Evolutionary conservation across 2,329 filamentous ascomycete genomes (phyloP).

Genomic region (Pseudogymnoascus sp.): DNA sequence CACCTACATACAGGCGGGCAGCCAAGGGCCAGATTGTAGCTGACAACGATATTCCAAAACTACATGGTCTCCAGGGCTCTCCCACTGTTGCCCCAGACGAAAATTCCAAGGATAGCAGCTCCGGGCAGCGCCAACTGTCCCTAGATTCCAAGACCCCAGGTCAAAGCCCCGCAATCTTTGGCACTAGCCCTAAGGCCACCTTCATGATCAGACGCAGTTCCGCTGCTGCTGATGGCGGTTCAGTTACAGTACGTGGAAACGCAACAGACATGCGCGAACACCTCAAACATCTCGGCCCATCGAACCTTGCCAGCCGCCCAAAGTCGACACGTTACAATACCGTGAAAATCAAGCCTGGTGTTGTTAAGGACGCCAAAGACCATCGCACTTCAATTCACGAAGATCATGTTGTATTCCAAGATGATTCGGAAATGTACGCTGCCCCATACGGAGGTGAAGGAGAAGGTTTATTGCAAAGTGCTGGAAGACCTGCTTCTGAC

Average conservation of each 20-base stretch:
- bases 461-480: slow-evolving; percentile 43
- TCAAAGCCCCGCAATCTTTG: slow-evolving; percentile 15
- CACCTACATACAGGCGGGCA: slow-evolving; percentile 28
- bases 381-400: slow-evolving; percentile 2
- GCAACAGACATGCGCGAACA: slow-evolving; percentile 55
- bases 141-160: slow-evolving; percentile 1
- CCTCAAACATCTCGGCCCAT: slow-evolving; percentile 57
- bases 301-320: slow-evolving; percentile 57
- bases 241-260: slow-evolving; percentile 50
- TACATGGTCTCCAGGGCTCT: slow-evolving; percentile 15
- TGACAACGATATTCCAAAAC: slow-evolving; percentile 32
- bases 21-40: slow-evolving; percentile 43
- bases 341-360: slow-evolving; percentile 56
- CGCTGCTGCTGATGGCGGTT: slow-evolving; percentile 44
- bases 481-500: slow-evolving; percentile 52
- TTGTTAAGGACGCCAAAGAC: slow-evolving; percentile 12
- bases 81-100: slow-evolving; percentile 6
- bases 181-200: slow-evolving; percentile 37
- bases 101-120: slow-evolving; percentile 27
- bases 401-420: slow-evolving; percentile 4
- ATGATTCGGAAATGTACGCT: slow-evolving; percentile 28
- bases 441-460: slow-evolving; percentile 41
- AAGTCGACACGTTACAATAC: slow-evolving; percentile 52
- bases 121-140: slow-evolving; percentile 13
- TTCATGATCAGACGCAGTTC: slow-evolving; percentile 53